phyloP scores from a whole-genome alignment of 139 green algal species.

The Asterochloris sp. region DNA sequence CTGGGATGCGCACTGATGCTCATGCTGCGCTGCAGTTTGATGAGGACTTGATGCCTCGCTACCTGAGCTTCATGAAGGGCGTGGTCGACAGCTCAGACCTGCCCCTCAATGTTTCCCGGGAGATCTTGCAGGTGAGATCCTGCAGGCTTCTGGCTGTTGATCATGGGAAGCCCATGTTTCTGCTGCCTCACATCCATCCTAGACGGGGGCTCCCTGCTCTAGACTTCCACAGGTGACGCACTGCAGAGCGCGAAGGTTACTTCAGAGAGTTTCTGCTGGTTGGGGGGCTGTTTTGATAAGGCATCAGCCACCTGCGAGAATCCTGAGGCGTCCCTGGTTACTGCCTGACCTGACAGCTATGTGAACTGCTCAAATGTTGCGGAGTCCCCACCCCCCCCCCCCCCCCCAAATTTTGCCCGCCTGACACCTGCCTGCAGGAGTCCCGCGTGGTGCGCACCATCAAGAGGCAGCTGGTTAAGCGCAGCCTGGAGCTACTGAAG shows the following conservation, averaged over 20 bases:
- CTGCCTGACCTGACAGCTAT: neutral
- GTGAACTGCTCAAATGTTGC: neutral
- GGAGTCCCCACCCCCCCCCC: too few species aligned
- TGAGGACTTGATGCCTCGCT: slow-evolving; percentile 93
- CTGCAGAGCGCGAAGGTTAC: too few species aligned
- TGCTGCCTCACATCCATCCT: too few species aligned
- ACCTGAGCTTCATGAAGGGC: slow-evolving; percentile 89
- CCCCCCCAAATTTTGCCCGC: neutral
- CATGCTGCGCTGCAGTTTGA: slow-evolving; percentile 67
- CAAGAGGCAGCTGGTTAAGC: slow-evolving; percentile 87
- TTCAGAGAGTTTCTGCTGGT: too few species aligned
- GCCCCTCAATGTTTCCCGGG: slow-evolving; percentile 95
- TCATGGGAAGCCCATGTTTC: too few species aligned
- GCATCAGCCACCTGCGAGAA: too few species aligned
- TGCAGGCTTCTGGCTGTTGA: too few species aligned
- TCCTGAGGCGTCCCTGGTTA: too few species aligned
- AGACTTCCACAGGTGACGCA: too few species aligned
- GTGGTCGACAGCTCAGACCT: slow-evolving; percentile 96
- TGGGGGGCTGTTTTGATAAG: too few species aligned
- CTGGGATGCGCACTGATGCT: slow-evolving; percentile 36
- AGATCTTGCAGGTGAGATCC: slow-evolving; percentile 88
- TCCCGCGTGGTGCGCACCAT: slow-evolving; percentile 88
- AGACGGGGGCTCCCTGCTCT: too few species aligned
- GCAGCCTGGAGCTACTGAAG: slow-evolving; percentile 90
- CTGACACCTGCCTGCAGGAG: slow-evolving; percentile 51